A percentile compares a stretch with the other conserved stretches of the same genome.
Conservation (phyloP, 108 stramenopile genomes). For the Conticribra guillardii region DNA sequence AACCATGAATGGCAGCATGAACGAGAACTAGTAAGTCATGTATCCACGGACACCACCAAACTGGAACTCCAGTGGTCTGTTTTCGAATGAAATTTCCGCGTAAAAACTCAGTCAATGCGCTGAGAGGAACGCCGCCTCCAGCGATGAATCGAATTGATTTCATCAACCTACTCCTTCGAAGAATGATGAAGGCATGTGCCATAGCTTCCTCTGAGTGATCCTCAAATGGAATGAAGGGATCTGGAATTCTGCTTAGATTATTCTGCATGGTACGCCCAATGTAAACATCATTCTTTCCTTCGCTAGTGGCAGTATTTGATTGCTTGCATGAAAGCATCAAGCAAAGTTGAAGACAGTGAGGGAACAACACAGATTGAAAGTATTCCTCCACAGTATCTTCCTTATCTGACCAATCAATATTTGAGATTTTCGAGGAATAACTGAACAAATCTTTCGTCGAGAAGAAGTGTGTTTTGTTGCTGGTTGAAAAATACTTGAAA, state of each 20-base stretch:
- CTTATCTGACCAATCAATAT: conserved; percentile 31
- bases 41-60: conserved; percentile 89
- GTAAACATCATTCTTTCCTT: conserved; percentile 39
- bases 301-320: conserved; percentile 19
- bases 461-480: conserved; percentile 23
- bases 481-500: conserved; percentile 4
- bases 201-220: conserved; percentile 80
- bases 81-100: conserved; percentile 44
- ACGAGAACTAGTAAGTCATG: conserved; percentile 77
- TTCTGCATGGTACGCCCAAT: conserved; percentile 16
- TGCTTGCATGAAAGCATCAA: conserved; percentile 43
- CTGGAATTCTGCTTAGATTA: conserved; percentile 63
- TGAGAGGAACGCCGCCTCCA: conserved; percentile 46
- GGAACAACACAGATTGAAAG: conserved; percentile 59
- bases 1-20: conserved; percentile 64
- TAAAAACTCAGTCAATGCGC: conserved; percentile 16
- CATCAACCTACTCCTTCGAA: conserved; percentile 70
- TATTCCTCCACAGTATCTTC: conserved; percentile 51
- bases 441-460: conserved; percentile 32
- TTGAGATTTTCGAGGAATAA: conserved; percentile 9
- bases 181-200: conserved; percentile 62
- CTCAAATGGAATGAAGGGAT: conserved; percentile 65
- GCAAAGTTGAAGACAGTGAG: conserved; percentile 81
- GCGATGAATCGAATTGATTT: conserved; percentile 58
- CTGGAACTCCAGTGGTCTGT: conserved; percentile 66